phyloP scores from a whole-genome alignment of 2,329 filamentous ascomycete species.

The Hypoxylon sp. region DNA sequence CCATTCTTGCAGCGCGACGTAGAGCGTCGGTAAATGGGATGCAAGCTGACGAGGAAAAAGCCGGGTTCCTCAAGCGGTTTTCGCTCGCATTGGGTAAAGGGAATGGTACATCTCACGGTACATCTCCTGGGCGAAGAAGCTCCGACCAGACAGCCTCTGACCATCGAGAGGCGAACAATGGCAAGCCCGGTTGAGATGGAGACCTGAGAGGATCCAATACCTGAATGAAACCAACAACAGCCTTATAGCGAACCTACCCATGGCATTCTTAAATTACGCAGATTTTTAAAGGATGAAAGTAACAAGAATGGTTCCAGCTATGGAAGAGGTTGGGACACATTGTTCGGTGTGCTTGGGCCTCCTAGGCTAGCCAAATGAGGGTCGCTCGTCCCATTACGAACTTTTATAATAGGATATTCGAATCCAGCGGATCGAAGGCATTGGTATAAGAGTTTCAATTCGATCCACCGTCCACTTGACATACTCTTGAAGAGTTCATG shows the following conservation, averaged over 20 bases:
- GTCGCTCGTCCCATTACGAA: background rate
- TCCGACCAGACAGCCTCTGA: constrained; percentile 46
- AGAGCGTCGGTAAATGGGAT: constrained; percentile 41
- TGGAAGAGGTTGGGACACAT: background rate
- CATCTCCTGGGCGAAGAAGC: constrained; percentile 38
- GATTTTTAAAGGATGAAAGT: background rate
- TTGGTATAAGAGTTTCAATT: background rate
- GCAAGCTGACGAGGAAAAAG: constrained; percentile 39
- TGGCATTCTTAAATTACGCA: background rate
- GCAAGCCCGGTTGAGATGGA: constrained; percentile 33
- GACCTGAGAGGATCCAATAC: background rate
- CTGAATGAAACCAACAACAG: constrained; percentile 3
- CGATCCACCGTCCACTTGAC: background rate
- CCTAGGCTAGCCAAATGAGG: background rate
- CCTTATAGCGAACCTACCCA: background rate
- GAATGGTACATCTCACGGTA: constrained; percentile 20
- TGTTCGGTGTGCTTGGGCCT: background rate
- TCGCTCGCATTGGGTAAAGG: constrained; percentile 47
- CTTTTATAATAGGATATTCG: constrained; percentile 1
- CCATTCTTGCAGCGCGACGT: constrained; percentile 56
- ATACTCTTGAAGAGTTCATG: background rate
- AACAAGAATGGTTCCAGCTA: background rate
- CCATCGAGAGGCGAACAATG: constrained; percentile 45
- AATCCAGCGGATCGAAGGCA: background rate
- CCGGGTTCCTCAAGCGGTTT: constrained; percentile 47